Evolutionary conservation across 2,329 filamentous ascomycete genomes (phyloP).

Genomic region (Clonostachys rosea): DNA sequence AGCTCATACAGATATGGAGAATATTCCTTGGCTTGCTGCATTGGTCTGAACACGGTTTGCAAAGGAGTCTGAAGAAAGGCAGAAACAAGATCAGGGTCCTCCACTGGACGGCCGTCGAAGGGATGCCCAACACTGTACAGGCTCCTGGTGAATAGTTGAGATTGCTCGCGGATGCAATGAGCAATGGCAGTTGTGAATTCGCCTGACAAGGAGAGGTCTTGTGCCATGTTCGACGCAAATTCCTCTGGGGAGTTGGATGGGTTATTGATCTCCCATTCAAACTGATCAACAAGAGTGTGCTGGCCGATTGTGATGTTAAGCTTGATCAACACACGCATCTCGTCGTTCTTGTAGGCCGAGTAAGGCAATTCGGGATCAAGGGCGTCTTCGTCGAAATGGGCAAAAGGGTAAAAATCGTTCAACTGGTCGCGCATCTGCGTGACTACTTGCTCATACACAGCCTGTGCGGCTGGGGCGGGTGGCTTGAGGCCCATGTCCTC

Average conservation of each 20-base stretch:
- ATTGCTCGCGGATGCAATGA: conserved; percentile 94
- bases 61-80: conserved; percentile 85
- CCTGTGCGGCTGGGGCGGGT: conserved; percentile 51
- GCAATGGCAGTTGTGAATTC: conserved; percentile 98
- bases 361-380: conserved; percentile 89
- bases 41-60: conserved; percentile 77
- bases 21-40: conserved; percentile 91
- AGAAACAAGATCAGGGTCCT: conserved; percentile 82
- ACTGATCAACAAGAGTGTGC: conserved; percentile 91
- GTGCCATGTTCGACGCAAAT: conserved; percentile 84
- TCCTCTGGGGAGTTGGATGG: conserved; percentile 90
- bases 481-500: conserved; percentile 84
- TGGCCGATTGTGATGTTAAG: conserved; percentile 96
- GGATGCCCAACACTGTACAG: conserved; percentile 90
- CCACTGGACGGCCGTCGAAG: conserved; percentile 89
- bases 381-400: conserved; percentile 84
- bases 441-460: conserved; percentile 55
- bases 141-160: conserved; percentile 89
- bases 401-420: conserved; percentile 87
- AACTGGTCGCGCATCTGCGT: conserved; percentile 83
- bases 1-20: conserved; percentile 92
- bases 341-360: conserved; percentile 94
- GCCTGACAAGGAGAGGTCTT: conserved; percentile 84
- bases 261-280: conserved; percentile 99
- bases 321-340: conserved; percentile 95